Evolutionary conservation across 2,329 filamentous ascomycete genomes (phyloP), one percentile per base, ranked within the genome.

Genomic region (Sclerotiophoma versabilis): DNA sequence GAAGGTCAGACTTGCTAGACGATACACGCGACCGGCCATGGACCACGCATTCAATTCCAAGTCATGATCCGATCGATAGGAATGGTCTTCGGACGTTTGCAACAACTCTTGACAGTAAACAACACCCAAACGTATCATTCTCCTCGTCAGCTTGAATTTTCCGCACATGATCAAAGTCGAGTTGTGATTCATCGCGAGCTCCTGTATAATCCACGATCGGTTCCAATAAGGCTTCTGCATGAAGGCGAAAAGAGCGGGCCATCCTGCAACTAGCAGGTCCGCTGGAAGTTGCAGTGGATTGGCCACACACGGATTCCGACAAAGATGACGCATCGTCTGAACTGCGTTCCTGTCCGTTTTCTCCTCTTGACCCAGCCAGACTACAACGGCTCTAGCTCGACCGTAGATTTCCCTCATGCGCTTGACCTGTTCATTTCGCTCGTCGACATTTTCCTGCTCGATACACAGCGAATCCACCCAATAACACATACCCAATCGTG

Each of bases 141-240:
- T 36, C 17, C 43, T 26, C 23, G 30, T 46, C 30, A 46, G 26
- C 23, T 36, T 36, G n/a, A 36, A 36, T 26, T 26, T 36, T 20
- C 43, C 43, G 32, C 43, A 46, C 19, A 46, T 2, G 25, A 46
- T 25, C 32, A 46, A 46, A 26, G 20, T 46, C 14, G 43, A 36
- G 23, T 36, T 46, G 12, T 46, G 36, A 44, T 44, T 44, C 41
- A 44, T 44, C 41, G 41, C 41, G 26, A 44, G 41, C 41, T 44
- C 41, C 26, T 44, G 26, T 17, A 44, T 44, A 32, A 44, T 44
- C 41, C 41, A 44, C 15, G 41, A 30, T 44, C 41, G 41, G 32
- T 44, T 44, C 41, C 41, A 44, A 26, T 44, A 44, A 44, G 25
- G 41, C 29, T 44, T 44, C 32, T 32, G 41, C 12, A 22, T 32